Percentiles rank a stretch among this genome's conserved stretches.
Conservation (phyloP, 176 grass and related monocot genomes). For the Eragrostis nindensis region DNA sequence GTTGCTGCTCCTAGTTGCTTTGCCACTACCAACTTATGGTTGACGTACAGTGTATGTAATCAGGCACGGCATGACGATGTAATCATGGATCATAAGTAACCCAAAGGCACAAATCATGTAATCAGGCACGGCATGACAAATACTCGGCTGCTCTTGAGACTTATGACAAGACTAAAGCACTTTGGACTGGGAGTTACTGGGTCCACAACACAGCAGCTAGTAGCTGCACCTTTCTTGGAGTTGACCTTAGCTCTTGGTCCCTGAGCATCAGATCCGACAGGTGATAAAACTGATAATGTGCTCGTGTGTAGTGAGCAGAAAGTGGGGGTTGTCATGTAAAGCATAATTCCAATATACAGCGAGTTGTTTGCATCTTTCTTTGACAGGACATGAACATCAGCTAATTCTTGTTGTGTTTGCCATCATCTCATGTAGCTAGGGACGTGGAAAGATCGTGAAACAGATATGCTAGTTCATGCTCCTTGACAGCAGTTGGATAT, state of each 20-base stretch:
- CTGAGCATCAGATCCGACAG: slow-evolving; percentile 24
- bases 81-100: slow-evolving; percentile 37
- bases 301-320: slow-evolving; percentile 3
- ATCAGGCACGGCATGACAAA: too few relatives aligned
- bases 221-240: not conserved
- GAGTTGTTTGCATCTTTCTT: not conserved
- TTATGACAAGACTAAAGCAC: slow-evolving; percentile 35
- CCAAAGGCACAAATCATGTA: not conserved
- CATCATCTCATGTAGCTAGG: not conserved
- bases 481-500: too few relatives aligned
- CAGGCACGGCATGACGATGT: slow-evolving; percentile 39
- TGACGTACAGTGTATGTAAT: slow-evolving; percentile 30
- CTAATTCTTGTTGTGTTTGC: slow-evolving; percentile 6
- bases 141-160: not conserved
- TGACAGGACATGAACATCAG: not conserved
- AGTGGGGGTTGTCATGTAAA: slow-evolving; percentile 30
- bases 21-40: not conserved
- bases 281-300: not conserved
- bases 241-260: slow-evolving; percentile 12
- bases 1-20: not conserved
- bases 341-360: not conserved
- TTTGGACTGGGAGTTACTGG: slow-evolving; percentile 13
- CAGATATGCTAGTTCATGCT: not conserved
- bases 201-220: not conserved
- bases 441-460: slow-evolving; percentile 6